phyloP scores from a whole-genome alignment of 345 rosid species.

The Brassica rapa region DNA sequence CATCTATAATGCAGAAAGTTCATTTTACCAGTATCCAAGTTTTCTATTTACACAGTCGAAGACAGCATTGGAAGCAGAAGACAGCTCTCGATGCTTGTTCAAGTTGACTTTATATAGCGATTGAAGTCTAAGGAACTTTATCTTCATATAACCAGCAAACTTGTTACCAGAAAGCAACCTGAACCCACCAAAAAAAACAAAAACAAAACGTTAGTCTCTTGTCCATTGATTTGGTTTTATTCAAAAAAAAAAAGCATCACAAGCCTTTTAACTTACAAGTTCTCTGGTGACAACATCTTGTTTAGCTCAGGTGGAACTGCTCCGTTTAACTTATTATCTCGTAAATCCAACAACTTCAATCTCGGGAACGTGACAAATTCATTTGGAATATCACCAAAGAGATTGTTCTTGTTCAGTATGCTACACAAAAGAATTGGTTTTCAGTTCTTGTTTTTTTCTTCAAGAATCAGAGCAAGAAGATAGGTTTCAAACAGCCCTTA shows the following conservation, averaged over 20 bases:
- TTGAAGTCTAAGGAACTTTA: slow-evolving; percentile 55
- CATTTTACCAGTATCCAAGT: slow-evolving; percentile 58
- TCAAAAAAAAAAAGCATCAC: slow-evolving; percentile 15
- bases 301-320: slow-evolving; percentile 61
- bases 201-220: background rate
- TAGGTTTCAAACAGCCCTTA: slow-evolving; percentile 40
- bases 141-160: slow-evolving; percentile 54
- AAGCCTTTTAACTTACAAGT: slow-evolving; percentile 59
- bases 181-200: background rate
- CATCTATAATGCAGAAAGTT: background rate
- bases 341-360: slow-evolving; percentile 68
- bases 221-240: background rate
- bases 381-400: slow-evolving; percentile 67
- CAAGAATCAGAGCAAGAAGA: slow-evolving; percentile 21
- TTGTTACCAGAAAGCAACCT: slow-evolving; percentile 81
- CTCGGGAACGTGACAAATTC: slow-evolving; percentile 60
- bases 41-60: slow-evolving; percentile 54
- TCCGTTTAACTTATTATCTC: slow-evolving; percentile 71
- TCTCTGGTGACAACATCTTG: slow-evolving; percentile 50
- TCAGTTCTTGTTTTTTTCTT: background rate
- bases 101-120: slow-evolving; percentile 60
- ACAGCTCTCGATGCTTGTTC: slow-evolving; percentile 45
- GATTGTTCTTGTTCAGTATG: slow-evolving; percentile 52
- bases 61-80: slow-evolving; percentile 27
- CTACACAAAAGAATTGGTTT: slow-evolving; percentile 43